These are phyloP conservation scores for Komagataella mondaviorum DNA, from an alignment of 805 yeast species.

Conservation along the genomic window DNA sequence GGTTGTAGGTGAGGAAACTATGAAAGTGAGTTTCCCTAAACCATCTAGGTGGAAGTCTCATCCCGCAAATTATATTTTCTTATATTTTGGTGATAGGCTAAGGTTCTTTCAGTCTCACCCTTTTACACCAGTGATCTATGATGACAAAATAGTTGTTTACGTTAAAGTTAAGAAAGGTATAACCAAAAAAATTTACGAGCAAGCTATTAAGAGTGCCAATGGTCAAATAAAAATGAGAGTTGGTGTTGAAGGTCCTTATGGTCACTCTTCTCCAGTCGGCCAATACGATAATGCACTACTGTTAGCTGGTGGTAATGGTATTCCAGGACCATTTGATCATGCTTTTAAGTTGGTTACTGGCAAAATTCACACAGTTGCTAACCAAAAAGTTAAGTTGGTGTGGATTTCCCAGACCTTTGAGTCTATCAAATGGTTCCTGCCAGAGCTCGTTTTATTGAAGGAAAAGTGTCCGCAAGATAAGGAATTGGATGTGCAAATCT, in stretches of 20 bases:
- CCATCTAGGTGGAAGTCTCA: constrained; percentile 33
- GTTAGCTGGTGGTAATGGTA: constrained; percentile 66
- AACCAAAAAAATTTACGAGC: constrained; percentile 27
- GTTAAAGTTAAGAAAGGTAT: constrained; percentile 46
- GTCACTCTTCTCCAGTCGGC: constrained; percentile 32
- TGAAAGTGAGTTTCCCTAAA: constrained; percentile 31
- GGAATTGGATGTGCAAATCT: constrained; percentile 17
- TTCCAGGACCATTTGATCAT: constrained; percentile 41
- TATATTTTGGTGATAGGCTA: constrained; percentile 38
- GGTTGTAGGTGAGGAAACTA: constrained; percentile 28
- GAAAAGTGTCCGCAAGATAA: constrained; percentile 5
- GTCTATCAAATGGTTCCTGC: constrained; percentile 36
- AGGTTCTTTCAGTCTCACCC: constrained; percentile 67
- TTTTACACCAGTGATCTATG: constrained; percentile 39
- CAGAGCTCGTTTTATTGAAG: constrained; percentile 24
- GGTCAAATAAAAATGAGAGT: constrained; percentile 17
- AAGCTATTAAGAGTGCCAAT: constrained; percentile 15
- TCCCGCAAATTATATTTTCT: constrained; percentile 45
- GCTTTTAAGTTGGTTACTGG: constrained; percentile 16
- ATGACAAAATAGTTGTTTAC: constrained; percentile 24
- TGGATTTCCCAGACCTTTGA: constrained; percentile 51
- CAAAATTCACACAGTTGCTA: constrained; percentile 5
- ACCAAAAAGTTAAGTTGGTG: constrained; percentile 28
- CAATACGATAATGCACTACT: constrained; percentile 41
- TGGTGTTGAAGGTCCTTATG: constrained; percentile 61